Evolutionary conservation across 164 flowering plant species (phyloP).

Genomic region (Umbilicus rupestris): DNA sequence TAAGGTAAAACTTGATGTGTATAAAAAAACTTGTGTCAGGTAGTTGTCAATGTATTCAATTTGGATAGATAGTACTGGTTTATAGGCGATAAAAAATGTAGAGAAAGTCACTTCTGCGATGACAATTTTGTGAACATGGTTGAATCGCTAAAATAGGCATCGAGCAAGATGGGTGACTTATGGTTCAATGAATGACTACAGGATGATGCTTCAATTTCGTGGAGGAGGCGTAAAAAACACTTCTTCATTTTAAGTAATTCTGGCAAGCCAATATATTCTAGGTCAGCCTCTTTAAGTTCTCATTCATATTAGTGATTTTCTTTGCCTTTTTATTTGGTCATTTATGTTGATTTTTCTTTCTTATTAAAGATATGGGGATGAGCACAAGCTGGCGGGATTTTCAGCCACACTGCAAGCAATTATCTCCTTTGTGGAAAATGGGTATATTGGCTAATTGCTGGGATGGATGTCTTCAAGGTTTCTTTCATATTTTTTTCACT

Average conservation of each 20-base stretch:
- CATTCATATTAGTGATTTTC: not conserved
- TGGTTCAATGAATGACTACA: slow-evolving; percentile 38
- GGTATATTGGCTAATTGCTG: slow-evolving; percentile 33
- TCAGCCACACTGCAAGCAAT: slow-evolving; percentile 98
- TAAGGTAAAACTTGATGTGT: not conserved
- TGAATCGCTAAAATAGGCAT: not conserved
- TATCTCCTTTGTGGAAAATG: slow-evolving; percentile 96
- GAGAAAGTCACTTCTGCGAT: not conserved
- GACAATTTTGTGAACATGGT: not conserved
- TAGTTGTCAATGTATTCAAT: not conserved
- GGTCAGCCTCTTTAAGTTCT: slow-evolving; percentile 28
- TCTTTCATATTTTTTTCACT: not conserved
- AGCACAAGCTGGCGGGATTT: slow-evolving; percentile 93
- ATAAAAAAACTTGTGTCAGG: not conserved
- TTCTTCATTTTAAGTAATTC: slow-evolving; percentile 84
- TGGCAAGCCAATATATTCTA: slow-evolving; percentile 95
- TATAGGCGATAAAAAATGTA: not conserved
- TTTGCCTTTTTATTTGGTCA: not conserved
- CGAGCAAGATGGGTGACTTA: slow-evolving; percentile 5
- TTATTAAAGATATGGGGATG: slow-evolving; percentile 78
- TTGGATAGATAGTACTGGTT: not conserved
- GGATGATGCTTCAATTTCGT: slow-evolving; percentile 96
- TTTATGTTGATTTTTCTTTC: not conserved
- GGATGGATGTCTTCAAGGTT: slow-evolving; percentile 10
- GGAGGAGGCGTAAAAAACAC: slow-evolving; percentile 98